Evolutionary conservation across 78 protist species (phyloP), one percentile per base, ranked within the genome.

Genomic region (Bigelowiella natans): DNA sequence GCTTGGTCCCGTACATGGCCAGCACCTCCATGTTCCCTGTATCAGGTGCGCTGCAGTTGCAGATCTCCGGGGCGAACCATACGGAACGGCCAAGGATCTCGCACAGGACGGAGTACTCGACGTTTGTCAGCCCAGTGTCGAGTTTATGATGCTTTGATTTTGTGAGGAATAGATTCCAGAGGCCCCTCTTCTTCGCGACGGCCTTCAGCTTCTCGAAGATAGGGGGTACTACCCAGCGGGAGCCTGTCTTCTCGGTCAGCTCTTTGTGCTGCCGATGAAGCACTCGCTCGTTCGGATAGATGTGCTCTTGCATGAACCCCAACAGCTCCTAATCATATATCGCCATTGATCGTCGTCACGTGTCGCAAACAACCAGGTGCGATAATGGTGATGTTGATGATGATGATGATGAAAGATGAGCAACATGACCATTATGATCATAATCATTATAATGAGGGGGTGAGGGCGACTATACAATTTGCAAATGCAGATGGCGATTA

Each of bases 21-120:
- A 51, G 73, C 34, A 51, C 73, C 73, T 94, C 97, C 97, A 95
- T 95, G 93, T 96, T 96, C 11, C 97, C 97, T 0, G 97, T 94
- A 84, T 96, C 97, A 2, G 97, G 97, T 0, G 97, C 97, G 37
- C 87, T 0, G 91, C 97, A 96, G 90, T 88, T 31, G 3, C 83
- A 11, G 11, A 85, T 18, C 38, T 85, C 87, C 7, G 87, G 87
- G 7, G 87, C 38, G 7, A 85, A 37, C 51, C 51, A 34, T 18
- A 51, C 73, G 18, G 7, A 37, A 7, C 36, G 7, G 7, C 87
- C 87, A 34, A 37, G 36, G 51, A 85, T 34, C 18, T 85, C 87
- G 11, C 87, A 85, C 87, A 85, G 38, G 7, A 37, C 51, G 18
- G 87, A 11, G 18, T 85, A 85, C 11, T 85, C 87, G 18, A 85